phyloP scores from a whole-genome alignment of 805 yeast species.

The Saccharomycopsis sp. region DNA sequence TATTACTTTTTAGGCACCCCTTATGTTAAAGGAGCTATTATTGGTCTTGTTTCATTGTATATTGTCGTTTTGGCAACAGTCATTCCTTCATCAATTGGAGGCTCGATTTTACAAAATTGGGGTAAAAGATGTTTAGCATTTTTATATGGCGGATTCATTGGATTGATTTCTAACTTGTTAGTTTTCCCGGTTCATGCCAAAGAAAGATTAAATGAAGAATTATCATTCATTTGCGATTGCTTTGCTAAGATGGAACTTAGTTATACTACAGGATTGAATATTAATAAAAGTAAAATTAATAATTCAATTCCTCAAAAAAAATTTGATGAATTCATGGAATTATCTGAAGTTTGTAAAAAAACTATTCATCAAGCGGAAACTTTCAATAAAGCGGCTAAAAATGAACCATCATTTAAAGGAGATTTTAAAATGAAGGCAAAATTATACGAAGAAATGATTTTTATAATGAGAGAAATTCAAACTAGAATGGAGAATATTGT shows the following conservation, averaged over 20 bases:
- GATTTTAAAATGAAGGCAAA: constrained; percentile 29
- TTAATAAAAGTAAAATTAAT: constrained; percentile 25
- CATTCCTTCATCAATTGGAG: constrained; percentile 28
- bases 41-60: constrained; percentile 36
- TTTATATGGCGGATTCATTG: constrained; percentile 39
- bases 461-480: constrained; percentile 34
- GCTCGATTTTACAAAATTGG: constrained; percentile 33
- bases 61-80: constrained; percentile 37
- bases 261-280: constrained; percentile 31
- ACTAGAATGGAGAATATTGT: constrained; percentile 39
- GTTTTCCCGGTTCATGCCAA: constrained; percentile 40
- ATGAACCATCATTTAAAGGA: constrained; percentile 41
- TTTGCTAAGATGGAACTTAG: constrained; percentile 30
- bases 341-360: constrained; percentile 29
- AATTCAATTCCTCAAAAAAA: constrained; percentile 16
- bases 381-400: constrained; percentile 30
- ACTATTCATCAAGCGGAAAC: constrained; percentile 32
- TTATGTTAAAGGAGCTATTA: constrained; percentile 40
- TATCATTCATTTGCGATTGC: constrained; percentile 30
- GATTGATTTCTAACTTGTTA: constrained; percentile 33
- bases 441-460: constrained; percentile 34
- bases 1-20: constrained; percentile 36
- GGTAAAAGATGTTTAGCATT: constrained; percentile 42
- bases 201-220: constrained; percentile 32
- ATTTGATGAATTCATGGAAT: constrained; percentile 24